Base-by-base conservation (phyloP, 1,284 basidiomycete genomes). In the Apiotrichum siamense region DNA sequence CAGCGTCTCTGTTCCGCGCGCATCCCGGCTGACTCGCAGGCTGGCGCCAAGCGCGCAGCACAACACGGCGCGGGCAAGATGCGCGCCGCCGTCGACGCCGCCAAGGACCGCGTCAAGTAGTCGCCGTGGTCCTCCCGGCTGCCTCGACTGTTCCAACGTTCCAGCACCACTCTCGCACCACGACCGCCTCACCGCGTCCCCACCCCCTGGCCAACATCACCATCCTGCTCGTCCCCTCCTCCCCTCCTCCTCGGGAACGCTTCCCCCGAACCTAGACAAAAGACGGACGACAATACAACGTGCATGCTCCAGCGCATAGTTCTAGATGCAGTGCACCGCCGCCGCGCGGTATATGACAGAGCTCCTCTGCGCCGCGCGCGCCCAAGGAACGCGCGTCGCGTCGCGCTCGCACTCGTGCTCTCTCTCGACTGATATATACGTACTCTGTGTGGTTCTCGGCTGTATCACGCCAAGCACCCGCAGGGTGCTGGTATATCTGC, bases 21-120 rank as follows among this genome's bases (percentile, higher is more conserved):
- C 2, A 26, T 25, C 38, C 23, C 12, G 6, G 32, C 55, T 57
- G 37, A 54, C 46, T 9, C 3, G 13, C 47, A 57, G 55, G 23
- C 51, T n/a, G 56, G 56, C 21, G 44, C 47, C 17, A 46, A 47
- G 44, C 52, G 56, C 26, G 56, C 52, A 1, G 52, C 52, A 3
- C 43, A 57, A 33, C 52, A 52, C 26, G 56, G 52, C 40, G 43
- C 43, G 13, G 54, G 42, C 24, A 35, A 37, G 36, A 20, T 54
- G 46, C 56, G 56, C 37, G 44, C 24, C 17, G 56, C 46, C 13
- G 29, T 54, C 21, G 47, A 49, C 36, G 18, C 35, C 2, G 52
- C 56, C 26, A 52, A 54, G 49, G 49, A 44, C 25, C 44, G 37
- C 2, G 27, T n/a, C 33, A 33, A 37, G 32, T n/a, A 26, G 25